Evolutionary conservation across 2,329 filamentous ascomycete genomes (phyloP), one percentile per base, ranked within the genome.

Genomic region (Cercospora canescens): DNA sequence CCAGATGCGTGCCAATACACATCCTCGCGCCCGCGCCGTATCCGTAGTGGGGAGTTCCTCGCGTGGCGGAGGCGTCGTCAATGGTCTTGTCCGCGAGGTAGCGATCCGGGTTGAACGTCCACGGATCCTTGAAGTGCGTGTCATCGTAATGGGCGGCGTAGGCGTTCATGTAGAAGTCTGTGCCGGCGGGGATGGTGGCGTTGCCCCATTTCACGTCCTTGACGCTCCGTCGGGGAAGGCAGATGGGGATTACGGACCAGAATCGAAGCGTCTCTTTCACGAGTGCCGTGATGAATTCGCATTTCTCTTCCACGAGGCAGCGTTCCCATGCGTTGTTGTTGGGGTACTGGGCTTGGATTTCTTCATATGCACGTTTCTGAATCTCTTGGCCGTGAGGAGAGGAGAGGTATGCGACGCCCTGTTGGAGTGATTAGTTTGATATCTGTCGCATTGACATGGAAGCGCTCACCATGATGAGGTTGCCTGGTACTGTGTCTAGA

Each of bases 171-270:
- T 93, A 93, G 71, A 94, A 93, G 1, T 89, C 92, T 0, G 90
- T 93, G 1, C 90, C 90, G 0, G 90, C 85, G 0, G 92, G 92
- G 39, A 95, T 91, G 1, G 84, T 79, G 0, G 87, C 82, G 16
- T 87, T 87, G 21, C 90, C 82, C 79, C 89, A 94, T 4, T 85
- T 81, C 63, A 94, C 91, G 67, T 91, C 88, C 70, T 89, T 91
- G 75, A 91, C 90, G 67, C 84, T 90, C 16, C 87, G 87, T 3
- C 92, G 83, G 0, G 92, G 92, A 0, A 95, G 83, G 72, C 88
- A 92, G 71, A 95, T 89, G 1, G 91, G 90, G 69, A 94, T 91
- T 32, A 94, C 91, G 2, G 88, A 90, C 85, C 89, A 94, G 82
- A 87, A 94, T 28, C 92, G 87, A 0, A 94, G 82, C 1, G 89